phyloP scores from a whole-genome alignment of 306 rosid species.

The Begonia masoniana region DNA sequence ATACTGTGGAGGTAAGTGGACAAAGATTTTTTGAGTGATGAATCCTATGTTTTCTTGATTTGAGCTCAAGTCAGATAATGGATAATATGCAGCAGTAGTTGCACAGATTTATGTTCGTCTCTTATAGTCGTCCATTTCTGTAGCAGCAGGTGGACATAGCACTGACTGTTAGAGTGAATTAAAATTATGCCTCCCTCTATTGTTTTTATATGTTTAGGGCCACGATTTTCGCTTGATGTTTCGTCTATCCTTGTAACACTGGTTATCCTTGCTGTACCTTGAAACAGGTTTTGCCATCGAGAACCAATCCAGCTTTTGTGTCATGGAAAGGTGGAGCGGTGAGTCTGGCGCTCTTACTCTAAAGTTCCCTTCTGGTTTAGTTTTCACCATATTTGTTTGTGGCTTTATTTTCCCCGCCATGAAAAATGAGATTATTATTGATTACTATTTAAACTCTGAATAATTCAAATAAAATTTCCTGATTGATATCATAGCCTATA shows the following conservation, averaged over 20 bases:
- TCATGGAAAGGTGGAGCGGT: conserved; percentile 99
- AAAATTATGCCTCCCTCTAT: neutral
- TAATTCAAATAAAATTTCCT: too few species aligned
- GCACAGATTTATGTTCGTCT: neutral
- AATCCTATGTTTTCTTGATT: neutral
- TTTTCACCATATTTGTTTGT: too few species aligned
- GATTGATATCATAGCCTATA: too few species aligned
- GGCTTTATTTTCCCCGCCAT: too few species aligned
- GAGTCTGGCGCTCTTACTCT: conserved; percentile 20
- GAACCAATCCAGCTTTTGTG: conserved; percentile 56
- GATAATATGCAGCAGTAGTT: neutral
- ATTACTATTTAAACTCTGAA: too few species aligned
- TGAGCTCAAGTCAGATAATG: neutral
- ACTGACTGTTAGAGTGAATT: too few species aligned
- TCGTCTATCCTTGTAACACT: too few species aligned
- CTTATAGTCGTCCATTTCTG: neutral
- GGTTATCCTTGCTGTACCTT: neutral
- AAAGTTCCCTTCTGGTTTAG: too few species aligned
- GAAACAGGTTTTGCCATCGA: conserved; percentile 71
- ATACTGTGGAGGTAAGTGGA: conserved; percentile 76
- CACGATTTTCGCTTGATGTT: too few species aligned
- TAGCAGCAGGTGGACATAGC: too few species aligned
- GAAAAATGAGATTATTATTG: too few species aligned
- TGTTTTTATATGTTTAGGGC: neutral
- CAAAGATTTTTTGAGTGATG: neutral